Percentiles rank a stretch among this genome's conserved stretches.
phyloP scores from a whole-genome alignment of 192 early-diverging fungal genomes.

The Backusella liffmaniae region DNA sequence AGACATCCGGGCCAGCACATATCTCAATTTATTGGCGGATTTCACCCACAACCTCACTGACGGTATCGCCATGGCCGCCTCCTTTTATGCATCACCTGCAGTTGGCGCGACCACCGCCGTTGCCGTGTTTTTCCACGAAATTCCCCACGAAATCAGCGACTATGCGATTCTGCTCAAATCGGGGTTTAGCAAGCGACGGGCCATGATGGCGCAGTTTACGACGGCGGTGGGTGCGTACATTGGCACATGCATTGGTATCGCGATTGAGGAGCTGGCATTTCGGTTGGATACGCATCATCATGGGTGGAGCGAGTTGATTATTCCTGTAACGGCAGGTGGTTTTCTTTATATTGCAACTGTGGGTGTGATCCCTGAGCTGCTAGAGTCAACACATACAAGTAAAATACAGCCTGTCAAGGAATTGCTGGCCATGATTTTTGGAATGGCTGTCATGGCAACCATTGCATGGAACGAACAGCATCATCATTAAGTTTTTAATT shows the following conservation, averaged over 20 bases:
- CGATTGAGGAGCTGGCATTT: slow-evolving; percentile 63
- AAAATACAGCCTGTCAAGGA: slow-evolving; percentile 52
- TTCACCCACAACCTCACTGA: slow-evolving; percentile 85
- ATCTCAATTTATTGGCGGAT: slow-evolving; percentile 78
- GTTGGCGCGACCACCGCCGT: slow-evolving; percentile 80
- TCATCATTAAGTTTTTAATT: slow-evolving; percentile 1
- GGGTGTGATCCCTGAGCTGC: slow-evolving; percentile 77
- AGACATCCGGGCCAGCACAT: slow-evolving; percentile 47
- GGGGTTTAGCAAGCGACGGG: slow-evolving; percentile 69
- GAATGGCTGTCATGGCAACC: slow-evolving; percentile 67
- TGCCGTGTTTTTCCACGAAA: slow-evolving; percentile 86
- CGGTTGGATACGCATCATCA: background rate
- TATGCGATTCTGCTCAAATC: slow-evolving; percentile 83
- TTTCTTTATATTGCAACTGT: slow-evolving; percentile 88
- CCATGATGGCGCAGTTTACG: slow-evolving; percentile 75
- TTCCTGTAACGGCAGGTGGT: slow-evolving; percentile 85
- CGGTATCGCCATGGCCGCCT: slow-evolving; percentile 79
- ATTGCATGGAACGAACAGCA: slow-evolving; percentile 66
- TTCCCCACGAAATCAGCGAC: slow-evolving; percentile 86
- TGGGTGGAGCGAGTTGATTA: slow-evolving; percentile 67
- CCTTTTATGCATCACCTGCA: slow-evolving; percentile 78
- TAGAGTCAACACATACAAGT: slow-evolving; percentile 57
- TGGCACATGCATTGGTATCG: slow-evolving; percentile 74
- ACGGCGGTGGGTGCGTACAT: slow-evolving; percentile 79
- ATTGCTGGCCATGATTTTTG: slow-evolving; percentile 68